Percentiles rank a stretch among this genome's conserved stretches.
phyloP scores from a whole-genome alignment of 2,329 filamentous ascomycete genomes.

The Huntiella bhutanensis region DNA sequence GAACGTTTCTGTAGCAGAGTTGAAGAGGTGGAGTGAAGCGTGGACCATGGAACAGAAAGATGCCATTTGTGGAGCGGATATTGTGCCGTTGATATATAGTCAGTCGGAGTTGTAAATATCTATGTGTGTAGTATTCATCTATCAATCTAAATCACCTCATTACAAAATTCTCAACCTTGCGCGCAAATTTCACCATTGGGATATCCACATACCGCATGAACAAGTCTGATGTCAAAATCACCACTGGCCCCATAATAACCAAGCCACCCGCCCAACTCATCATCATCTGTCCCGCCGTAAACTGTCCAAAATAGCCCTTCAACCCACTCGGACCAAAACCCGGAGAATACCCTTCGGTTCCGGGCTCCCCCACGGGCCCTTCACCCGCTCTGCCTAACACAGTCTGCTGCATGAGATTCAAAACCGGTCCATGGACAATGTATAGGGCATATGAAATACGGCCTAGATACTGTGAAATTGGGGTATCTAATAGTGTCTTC shows the following conservation, averaged over 20 bases:
- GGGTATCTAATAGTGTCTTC: constrained; percentile 31
- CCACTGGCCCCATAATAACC: constrained; percentile 10
- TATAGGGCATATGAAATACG: constrained; percentile 42
- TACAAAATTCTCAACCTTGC: constrained; percentile 5
- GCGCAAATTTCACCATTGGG: constrained; percentile 11
- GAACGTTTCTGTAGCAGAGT: constrained; percentile 32
- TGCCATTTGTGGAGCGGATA: constrained; percentile 11
- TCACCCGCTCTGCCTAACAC: constrained; percentile 6
- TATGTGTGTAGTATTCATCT: neutral
- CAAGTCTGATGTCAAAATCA: constrained; percentile 11
- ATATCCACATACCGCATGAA: constrained; percentile 11
- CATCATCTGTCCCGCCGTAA: constrained; percentile 9
- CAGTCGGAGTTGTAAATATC: constrained; percentile 3
- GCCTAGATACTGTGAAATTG: constrained; percentile 36
- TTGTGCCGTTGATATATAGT: constrained; percentile 5
- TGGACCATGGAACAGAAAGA: constrained; percentile 13
- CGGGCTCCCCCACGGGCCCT: constrained; percentile 8
- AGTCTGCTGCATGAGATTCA: constrained; percentile 8
- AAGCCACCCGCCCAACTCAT: constrained; percentile 11
- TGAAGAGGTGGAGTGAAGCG: constrained; percentile 14
- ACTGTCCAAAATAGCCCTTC: constrained; percentile 10
- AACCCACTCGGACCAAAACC: constrained; percentile 6
- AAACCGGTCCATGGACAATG: constrained; percentile 28
- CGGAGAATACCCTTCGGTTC: constrained; percentile 3
- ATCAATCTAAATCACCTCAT: neutral